Evolutionary conservation across 2,329 filamentous ascomycete genomes (phyloP), one percentile per base, ranked within the genome.

Genomic region (Diatrype stigma): DNA sequence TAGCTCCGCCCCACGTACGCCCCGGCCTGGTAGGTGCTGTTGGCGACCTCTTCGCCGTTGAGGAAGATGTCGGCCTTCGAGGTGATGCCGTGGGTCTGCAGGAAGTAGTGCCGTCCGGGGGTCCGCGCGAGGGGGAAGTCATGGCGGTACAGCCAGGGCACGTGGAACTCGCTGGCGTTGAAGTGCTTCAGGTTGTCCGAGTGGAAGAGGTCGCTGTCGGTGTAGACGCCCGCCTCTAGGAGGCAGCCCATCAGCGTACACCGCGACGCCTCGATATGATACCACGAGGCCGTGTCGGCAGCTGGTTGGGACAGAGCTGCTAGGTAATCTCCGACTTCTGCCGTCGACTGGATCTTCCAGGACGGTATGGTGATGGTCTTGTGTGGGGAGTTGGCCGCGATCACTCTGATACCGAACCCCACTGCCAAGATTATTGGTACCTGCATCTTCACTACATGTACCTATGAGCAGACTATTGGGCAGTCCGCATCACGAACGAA

Each of bases 21-120:
- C 2, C 83, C 83, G 8, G 71, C 71, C 56, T 85, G 82, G 6
- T 67, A 56, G 1, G 68, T 57, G 5, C 72, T 77, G 26, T 71
- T 71, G 2, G 73, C 80, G 16, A 86, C 63, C 51, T 75, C 66
- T 28, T 69, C 64, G 12, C 81, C 81, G 51, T 86, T 86, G 46
- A 86, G 53, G 51, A 73, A 84, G 6, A 86, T 74, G 55, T 85
- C 82, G 1, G 79, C 83, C 30, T 74, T 75, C 1, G 82, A 83
- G 0, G 75, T 78, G 55, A 86, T 81, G 4, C 82, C 82, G 53
- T 85, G 71, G 0, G 81, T 85, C 32, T 76, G 67, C 2, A 86
- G 67, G 26, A 79, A 71, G 55, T 75, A 80, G 56, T 82, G 75
- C 32, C 72, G 64, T 2, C 64, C 65, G 0, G 62, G 28, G 2